Evolutionary conservation across 495 filamentous ascomycete genomes (phyloP), one percentile per base, ranked within the genome.

Genomic region (Aspergillus nanangensis): DNA sequence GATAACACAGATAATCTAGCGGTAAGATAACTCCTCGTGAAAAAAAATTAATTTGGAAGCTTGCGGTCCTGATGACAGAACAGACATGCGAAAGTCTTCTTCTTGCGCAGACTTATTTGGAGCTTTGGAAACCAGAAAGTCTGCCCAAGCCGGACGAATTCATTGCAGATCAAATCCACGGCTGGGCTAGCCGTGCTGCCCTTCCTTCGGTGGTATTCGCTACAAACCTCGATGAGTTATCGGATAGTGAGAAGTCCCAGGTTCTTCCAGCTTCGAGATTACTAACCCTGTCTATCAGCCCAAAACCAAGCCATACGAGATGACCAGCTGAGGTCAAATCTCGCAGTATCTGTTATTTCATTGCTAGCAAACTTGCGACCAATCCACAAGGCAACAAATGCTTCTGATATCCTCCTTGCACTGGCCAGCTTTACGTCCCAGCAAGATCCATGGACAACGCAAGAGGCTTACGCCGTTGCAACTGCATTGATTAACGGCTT

Each of bases 401-500:
- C 50, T 7, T 39, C 53, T 1, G 53, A 62, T 41, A 50, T 66
- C 34, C 31, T 72, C 14, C 35, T 70, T 27, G 60, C 69, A 18
- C 41, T 70, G 35, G 67, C 69, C 13, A 66, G 67, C 51, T 84
- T 76, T 60, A 73, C 74, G 3, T 71, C 76, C 31, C 2, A 53
- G 18, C 15, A 55, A 18, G 75, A 85, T 55, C 69, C 72, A 21
- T 87, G 83, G 82, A 71, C 70, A 22, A 74, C 69, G 2, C 24
- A 50, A n/a, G 50, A 64, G 22, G 53, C 61, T 19, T 40, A 48
- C 4, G 29, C 48, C 5, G 48, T 53, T 2, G 69, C 78, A 0
- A 58, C 58, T 11, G 31, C 53, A 1, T 47, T 86, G 5, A n/a
- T n/a, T n/a, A n/a, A n/a, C n/a, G n/a, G n/a, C n/a, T n/a, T n/a